Conservation (phyloP, 148 eudicot species). For the Rhododendron mucronatum region DNA sequence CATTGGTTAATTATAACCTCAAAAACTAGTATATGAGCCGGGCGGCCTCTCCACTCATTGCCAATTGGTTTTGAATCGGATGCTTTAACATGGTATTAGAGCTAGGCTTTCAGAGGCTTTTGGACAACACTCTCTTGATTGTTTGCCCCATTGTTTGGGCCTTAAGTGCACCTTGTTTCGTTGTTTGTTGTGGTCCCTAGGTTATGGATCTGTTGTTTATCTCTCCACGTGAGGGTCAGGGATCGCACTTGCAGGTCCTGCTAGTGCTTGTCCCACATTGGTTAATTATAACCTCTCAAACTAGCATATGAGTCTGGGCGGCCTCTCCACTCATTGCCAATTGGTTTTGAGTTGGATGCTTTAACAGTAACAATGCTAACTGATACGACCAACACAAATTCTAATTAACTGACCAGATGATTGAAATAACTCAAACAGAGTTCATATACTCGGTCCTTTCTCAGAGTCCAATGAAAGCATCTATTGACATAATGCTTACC, state of each 20-base stretch:
- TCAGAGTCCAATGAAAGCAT: background rate
- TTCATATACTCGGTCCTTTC: background rate
- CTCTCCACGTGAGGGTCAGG: background rate
- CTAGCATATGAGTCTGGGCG: background rate
- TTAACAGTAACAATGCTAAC: background rate
- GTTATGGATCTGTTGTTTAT: background rate
- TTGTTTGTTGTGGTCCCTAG: background rate
- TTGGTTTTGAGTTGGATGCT: background rate
- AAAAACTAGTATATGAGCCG: too few species aligned
- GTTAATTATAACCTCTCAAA: background rate
- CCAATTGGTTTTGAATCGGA: too few species aligned
- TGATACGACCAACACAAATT: background rate
- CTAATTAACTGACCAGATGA: background rate
- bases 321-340: background rate
- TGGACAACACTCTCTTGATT: too few species aligned
- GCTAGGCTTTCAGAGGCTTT: too few species aligned
- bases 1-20: too few species aligned
- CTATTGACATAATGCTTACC: constrained; percentile 46
- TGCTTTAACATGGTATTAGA: too few species aligned
- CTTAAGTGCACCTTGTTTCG: background rate
- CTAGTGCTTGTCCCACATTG: background rate
- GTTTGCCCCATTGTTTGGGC: background rate
- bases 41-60: too few species aligned
- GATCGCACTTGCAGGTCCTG: background rate
- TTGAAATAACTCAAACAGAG: background rate